Evolutionary conservation across 2,329 filamentous ascomycete species (phyloP), one percentile per base, ranked within the genome.

Genomic region (Colletotrichum sp.): DNA sequence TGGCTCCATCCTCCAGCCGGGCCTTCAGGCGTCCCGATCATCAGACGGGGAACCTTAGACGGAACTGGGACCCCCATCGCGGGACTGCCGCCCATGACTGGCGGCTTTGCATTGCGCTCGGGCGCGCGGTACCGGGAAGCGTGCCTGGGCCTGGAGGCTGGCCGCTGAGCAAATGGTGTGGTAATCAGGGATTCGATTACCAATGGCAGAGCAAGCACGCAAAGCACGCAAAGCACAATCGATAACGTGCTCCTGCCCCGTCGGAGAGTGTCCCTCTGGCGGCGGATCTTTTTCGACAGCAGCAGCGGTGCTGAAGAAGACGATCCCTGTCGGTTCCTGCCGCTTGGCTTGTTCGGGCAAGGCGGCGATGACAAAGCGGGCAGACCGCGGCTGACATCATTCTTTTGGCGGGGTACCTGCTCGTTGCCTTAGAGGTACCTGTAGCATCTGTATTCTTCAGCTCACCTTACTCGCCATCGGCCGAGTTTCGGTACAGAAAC

Each of bases 1-100:
- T 44, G 34, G 67, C 57, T 52, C 39, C 57, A 62, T 49, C 6
- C 18, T 49, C 39, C 39, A 49, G 49, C 69, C 64, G 57, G 64
- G n/a, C 49, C 62, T 67, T 60, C 34, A 67, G 62, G 32, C 64
- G 21, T 52, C 64, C 69, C 69, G 64, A 69, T 72, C 64, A 76
- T 73, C 44, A 69, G 57, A 76, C 57, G 49, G 57, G 94, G 89
- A 2, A 69, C 71, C 16, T 78, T 55, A 77, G 69, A 10, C 49
- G 52, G 57, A 80, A 26, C 34, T 52, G 18, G 57, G 15, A 10
- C 18, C 30, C 6, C 26, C 57, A 30, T 28, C 26, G 59, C 9
- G 18, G 18, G 10, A 15, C 13, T 21, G 49, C 12, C 57, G 24
- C n/a, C 32, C 59, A 34, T 34, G 59, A 63, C 59, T 63, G 59